Evolutionary conservation across 2,329 filamentous ascomycete genomes (phyloP).

Genomic region (Venturia effusa): DNA sequence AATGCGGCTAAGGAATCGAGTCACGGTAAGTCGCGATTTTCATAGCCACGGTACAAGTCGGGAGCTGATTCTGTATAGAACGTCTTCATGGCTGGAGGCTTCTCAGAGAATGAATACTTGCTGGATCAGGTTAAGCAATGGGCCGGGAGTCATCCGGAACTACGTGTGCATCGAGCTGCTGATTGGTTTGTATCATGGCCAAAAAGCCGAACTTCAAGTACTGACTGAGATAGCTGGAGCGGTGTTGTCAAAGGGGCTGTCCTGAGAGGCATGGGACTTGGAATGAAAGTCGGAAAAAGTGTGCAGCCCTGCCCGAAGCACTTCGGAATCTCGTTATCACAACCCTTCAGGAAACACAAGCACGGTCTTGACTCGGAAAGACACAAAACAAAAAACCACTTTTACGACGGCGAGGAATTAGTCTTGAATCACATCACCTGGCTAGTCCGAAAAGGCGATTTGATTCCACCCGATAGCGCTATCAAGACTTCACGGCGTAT

Average conservation of each 20-base stretch:
- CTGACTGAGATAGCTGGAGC: background rate
- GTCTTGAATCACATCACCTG: too few relatives aligned
- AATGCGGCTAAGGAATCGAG: too few relatives aligned
- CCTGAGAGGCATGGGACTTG: slow-evolving; percentile 10
- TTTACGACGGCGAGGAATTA: too few relatives aligned
- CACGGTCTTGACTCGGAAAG: too few relatives aligned
- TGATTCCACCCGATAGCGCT: too few relatives aligned
- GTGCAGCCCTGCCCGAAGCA: background rate
- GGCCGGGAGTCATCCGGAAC: background rate
- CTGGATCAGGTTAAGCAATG: background rate
- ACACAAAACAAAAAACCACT: too few relatives aligned
- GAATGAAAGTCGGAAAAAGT: slow-evolving; percentile 31
- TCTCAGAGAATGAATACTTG: background rate
- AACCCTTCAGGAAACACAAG: background rate
- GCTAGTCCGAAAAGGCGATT: too few relatives aligned
- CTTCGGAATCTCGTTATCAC: background rate
- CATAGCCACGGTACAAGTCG: too few relatives aligned
- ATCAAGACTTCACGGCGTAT: too few relatives aligned
- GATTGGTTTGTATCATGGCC: too few relatives aligned
- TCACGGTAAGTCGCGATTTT: background rate
- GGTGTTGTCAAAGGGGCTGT: slow-evolving; percentile 1
- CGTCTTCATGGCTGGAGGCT: background rate
- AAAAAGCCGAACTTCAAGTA: too few relatives aligned
- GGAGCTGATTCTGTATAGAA: too few relatives aligned
- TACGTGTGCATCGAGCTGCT: background rate